These are phyloP conservation scores for Porpolomopsis calyptriformis DNA, from an alignment of 768 basidiomycete genomes.

Conservation along the genomic window DNA sequence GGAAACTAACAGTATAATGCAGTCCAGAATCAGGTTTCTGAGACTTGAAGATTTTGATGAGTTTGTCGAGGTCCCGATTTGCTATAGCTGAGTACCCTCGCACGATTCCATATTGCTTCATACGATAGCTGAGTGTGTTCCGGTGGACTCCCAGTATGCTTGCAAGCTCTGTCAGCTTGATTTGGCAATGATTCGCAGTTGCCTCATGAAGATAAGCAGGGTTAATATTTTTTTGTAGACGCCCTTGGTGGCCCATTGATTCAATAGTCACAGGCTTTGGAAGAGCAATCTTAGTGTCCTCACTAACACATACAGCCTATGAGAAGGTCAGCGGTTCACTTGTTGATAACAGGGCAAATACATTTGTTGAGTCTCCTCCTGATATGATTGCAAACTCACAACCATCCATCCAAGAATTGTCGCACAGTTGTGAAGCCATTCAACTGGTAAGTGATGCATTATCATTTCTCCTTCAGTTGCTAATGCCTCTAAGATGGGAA, in stretches of 20 bases:
- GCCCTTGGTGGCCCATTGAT: not conserved
- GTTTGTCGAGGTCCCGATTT: conserved; percentile 3
- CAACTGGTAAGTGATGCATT: not conserved
- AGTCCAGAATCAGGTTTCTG: conserved; percentile 16
- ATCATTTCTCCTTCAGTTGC: not conserved
- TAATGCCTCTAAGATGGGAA: not conserved
- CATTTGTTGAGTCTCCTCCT: not conserved
- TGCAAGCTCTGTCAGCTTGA: conserved; percentile 5
- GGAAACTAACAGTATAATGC: conserved; percentile 19
- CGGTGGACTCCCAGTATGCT: conserved; percentile 3
- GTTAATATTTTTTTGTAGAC: conserved; percentile 7
- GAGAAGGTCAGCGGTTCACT: not conserved
- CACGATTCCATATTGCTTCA: conserved; percentile 1
- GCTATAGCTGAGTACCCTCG: not conserved
- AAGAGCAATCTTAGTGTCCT: not conserved
- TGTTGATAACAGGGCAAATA: not conserved
- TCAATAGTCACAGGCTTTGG: not conserved
- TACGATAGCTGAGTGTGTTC: too few relatives aligned
- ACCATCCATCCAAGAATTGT: not conserved
- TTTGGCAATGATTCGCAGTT: not conserved
- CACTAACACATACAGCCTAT: not conserved
- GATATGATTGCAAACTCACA: not conserved
- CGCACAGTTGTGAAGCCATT: not conserved
- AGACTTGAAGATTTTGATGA: conserved; percentile 2
- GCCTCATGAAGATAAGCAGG: not conserved